phyloP scores from a whole-genome alignment of 768 basidiomycete species.

The Austroboletus eburneus region DNA sequence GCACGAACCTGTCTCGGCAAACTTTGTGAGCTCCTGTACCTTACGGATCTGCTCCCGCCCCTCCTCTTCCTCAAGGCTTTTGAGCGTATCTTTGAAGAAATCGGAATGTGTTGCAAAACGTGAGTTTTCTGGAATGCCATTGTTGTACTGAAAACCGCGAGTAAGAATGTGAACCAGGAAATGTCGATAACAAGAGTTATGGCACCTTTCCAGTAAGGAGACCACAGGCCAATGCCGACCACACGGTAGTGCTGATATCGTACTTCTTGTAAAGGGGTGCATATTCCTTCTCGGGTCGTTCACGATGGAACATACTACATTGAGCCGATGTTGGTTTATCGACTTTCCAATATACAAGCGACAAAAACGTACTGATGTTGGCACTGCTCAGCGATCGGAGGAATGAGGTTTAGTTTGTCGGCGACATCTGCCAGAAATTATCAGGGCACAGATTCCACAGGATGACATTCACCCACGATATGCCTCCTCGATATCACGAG shows the following conservation, averaged over 20 bases:
- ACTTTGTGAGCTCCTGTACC: slow-evolving; percentile 42
- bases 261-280: slow-evolving; percentile 44
- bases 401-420: slow-evolving; percentile 44
- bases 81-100: slow-evolving; percentile 43
- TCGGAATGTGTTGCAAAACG: slow-evolving; percentile 46
- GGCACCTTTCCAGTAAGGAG: slow-evolving; percentile 50
- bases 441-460: background rate
- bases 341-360: background rate
- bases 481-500: slow-evolving; percentile 45
- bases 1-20: slow-evolving; percentile 36
- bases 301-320: slow-evolving; percentile 46
- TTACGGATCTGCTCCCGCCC: slow-evolving; percentile 46
- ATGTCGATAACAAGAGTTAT: background rate
- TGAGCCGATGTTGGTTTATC: slow-evolving; percentile 11
- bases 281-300: slow-evolving; percentile 54
- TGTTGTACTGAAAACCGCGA: slow-evolving; percentile 35
- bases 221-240: slow-evolving; percentile 53
- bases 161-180: background rate
- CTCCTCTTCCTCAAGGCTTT: slow-evolving; percentile 38
- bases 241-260: slow-evolving; percentile 47
- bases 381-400: slow-evolving; percentile 52
- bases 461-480: slow-evolving; percentile 23
- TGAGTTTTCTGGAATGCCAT: slow-evolving; percentile 49
- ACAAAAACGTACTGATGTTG: slow-evolving; percentile 37
- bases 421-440: slow-evolving; percentile 37